Conservation (phyloP, 768 basidiomycete species). For the Psilocybe cubensis region DNA sequence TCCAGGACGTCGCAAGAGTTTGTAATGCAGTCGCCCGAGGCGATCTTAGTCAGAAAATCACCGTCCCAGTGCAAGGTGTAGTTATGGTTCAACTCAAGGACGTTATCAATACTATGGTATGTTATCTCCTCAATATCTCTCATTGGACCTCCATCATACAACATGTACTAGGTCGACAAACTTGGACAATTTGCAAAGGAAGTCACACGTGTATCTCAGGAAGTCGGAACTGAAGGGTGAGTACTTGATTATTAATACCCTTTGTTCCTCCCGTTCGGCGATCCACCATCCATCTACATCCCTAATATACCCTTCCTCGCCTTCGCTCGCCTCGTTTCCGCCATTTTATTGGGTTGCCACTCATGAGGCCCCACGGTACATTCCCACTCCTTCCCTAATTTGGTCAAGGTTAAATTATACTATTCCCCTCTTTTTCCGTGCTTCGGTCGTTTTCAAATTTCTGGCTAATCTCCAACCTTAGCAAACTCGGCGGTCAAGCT, state of each 20-base stretch:
- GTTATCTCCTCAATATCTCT: constrained; percentile 2
- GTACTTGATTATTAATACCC: constrained; percentile 12
- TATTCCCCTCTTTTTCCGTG: background rate
- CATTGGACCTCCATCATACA: background rate
- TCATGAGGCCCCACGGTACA: background rate
- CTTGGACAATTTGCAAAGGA: constrained; percentile 90
- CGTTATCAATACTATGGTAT: constrained; percentile 68
- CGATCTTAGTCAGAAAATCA: constrained; percentile 78
- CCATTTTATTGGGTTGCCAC: background rate
- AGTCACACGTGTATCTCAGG: constrained; percentile 83
- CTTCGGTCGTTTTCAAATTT: background rate
- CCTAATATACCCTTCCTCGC: background rate
- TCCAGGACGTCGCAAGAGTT: constrained; percentile 79
- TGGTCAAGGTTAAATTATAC: background rate
- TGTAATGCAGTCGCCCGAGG: constrained; percentile 82
- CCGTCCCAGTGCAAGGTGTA: constrained; percentile 75
- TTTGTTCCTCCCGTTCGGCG: background rate
- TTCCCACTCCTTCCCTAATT: background rate
- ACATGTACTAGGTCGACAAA: constrained; percentile 40
- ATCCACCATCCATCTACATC: background rate
- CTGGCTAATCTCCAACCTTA: constrained; percentile 29
- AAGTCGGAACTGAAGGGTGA: constrained; percentile 82
- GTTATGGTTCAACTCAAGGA: constrained; percentile 85
- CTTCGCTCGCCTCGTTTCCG: background rate
- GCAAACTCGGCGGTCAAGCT: constrained; percentile 87